phyloP scores from a whole-genome alignment of 495 filamentous ascomycete genomes.

The Aspergillus steynii region DNA sequence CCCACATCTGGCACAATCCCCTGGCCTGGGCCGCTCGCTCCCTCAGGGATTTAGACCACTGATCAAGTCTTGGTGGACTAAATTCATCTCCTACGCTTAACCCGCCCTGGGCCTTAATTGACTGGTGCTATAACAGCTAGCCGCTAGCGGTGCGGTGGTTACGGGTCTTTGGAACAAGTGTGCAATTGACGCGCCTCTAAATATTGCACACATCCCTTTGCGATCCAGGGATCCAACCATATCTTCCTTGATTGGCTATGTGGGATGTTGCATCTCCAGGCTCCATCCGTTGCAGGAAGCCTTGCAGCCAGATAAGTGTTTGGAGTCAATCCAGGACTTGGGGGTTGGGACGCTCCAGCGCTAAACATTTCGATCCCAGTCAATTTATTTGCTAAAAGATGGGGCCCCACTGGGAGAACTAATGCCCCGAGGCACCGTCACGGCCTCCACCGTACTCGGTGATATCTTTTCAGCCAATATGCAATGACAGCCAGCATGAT shows the following conservation, averaged over 20 bases:
- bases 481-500: not conserved
- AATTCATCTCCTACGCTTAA: not conserved
- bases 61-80: not conserved
- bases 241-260: not conserved
- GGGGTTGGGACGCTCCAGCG: not conserved
- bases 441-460: not conserved
- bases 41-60: not conserved
- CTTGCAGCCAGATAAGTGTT: constrained; percentile 8
- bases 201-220: not conserved
- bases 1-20: constrained; percentile 6
- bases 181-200: not conserved
- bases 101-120: not conserved
- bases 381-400: not conserved
- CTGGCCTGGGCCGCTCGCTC: constrained; percentile 4
- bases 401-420: not conserved
- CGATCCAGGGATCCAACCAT: not conserved
- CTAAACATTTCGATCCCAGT: constrained; percentile 6
- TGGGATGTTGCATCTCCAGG: not conserved
- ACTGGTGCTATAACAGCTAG: not conserved
- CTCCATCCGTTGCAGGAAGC: not conserved
- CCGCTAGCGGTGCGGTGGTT: constrained; percentile 2
- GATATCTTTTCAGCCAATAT: not conserved
- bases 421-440: not conserved
- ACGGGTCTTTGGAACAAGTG: not conserved
- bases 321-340: constrained; percentile 2